Evolutionary conservation across 2,329 filamentous ascomycete genomes (phyloP).

Genomic region (Macrophomina tecta): DNA sequence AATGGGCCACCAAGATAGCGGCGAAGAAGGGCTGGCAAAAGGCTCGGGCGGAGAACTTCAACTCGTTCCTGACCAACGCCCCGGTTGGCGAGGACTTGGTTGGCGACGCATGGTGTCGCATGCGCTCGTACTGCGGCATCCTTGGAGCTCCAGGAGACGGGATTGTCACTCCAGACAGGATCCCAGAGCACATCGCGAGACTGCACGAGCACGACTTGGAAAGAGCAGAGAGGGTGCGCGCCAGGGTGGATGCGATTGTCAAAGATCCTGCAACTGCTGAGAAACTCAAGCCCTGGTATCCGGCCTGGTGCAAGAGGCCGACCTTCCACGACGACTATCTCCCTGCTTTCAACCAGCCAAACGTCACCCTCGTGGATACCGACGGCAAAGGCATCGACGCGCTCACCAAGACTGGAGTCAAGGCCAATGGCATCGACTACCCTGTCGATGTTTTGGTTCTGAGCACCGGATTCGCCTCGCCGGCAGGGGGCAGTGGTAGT

Average conservation of each 20-base stretch:
- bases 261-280: conserved; percentile 58
- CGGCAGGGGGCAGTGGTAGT: conserved; percentile 33
- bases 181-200: conserved; percentile 45
- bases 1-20: conserved; percentile 47
- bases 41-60: conserved; percentile 54
- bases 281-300: conserved; percentile 65
- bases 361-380: conserved; percentile 67
- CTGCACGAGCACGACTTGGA: conserved; percentile 49
- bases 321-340: conserved; percentile 68
- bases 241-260: conserved; percentile 59
- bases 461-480: conserved; percentile 52
- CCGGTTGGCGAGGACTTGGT: conserved; percentile 50
- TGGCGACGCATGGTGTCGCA: conserved; percentile 54
- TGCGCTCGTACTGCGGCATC: conserved; percentile 48
- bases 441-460: conserved; percentile 55
- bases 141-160: conserved; percentile 40
- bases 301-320: conserved; percentile 68
- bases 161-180: conserved; percentile 37
- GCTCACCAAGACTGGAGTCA: conserved; percentile 55
- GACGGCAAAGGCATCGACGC: conserved; percentile 58
- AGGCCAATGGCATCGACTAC: conserved; percentile 57
- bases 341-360: conserved; percentile 61
- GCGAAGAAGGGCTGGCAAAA: conserved; percentile 57
- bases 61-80: conserved; percentile 44
- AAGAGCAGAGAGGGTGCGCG: conserved; percentile 53